Evolutionary conservation across 1,284 basidiomycete genomes (phyloP), one percentile per base, ranked within the genome.

Genomic region (Apiotrichum sp.): DNA sequence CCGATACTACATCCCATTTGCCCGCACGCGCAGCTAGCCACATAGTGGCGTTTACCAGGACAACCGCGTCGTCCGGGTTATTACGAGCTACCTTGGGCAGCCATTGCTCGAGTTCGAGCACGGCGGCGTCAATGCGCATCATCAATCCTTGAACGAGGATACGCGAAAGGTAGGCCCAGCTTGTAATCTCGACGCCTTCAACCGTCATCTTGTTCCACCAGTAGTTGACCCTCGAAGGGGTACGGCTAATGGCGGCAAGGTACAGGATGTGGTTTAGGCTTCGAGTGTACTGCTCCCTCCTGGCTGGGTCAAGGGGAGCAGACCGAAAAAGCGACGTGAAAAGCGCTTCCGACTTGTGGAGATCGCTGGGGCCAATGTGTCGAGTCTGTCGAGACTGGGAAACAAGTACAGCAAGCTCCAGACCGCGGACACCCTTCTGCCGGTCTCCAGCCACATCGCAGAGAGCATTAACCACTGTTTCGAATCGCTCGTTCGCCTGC

Each of bases 1-100:
- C 77, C 48, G 74, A 68, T 3, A 83, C 83, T 34, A 85, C 66
- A 52, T 86, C 82, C 52, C 85, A 69, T 16, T 80, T 79, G 3
- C 78, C 76, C 45, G 79, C 79, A 33, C 77, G 77, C 6, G 52
- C 56, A 2, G 54, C 48, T 22, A 52, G 41, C 56, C 56, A 61
- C 61, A 82, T 82, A 11, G 83, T 80, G 60, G 86, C 87, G 62
- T 69, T 69, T 45, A 56, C 42, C 14, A 62, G 52, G 16, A 56
- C 39, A 13, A 57, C 33, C 14, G 43, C 46, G 49, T 46, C 29
- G 39, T 55, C 40, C n/a, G 16, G 10, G 10, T 39, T 36, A 4
- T 22, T 29, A 6, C 9, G 34, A 29, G 47, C 33, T 2, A 58
- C 53, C 14, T 52, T 53, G 3, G 51, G 54, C 41, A 58, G 52